phyloP scores from a whole-genome alignment of 2,329 filamentous ascomycete genomes.

The Claviceps maximensis region DNA sequence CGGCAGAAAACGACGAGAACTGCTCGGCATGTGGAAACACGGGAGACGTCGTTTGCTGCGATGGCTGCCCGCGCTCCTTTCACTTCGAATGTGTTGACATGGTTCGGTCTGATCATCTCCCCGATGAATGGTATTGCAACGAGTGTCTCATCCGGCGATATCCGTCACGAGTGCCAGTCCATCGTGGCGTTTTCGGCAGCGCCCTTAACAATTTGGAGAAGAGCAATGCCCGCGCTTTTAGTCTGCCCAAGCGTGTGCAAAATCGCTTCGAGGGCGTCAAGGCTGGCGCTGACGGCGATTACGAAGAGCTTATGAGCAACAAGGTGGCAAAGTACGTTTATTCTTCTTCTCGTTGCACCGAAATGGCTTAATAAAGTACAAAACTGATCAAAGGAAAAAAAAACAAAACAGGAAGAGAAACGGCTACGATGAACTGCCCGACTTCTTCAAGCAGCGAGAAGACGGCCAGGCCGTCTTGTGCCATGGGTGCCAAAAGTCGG shows the following conservation, averaged over 20 bases:
- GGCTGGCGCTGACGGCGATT: constrained; percentile 65
- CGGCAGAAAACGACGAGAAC: constrained; percentile 69
- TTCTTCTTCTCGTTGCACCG: background rate
- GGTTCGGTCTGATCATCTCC: constrained; percentile 51
- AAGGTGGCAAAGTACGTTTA: constrained; percentile 50
- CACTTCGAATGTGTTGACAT: constrained; percentile 84
- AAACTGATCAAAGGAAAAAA: background rate
- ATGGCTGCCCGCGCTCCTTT: constrained; percentile 80
- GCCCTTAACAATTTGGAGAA: constrained; percentile 53
- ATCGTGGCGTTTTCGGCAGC: constrained; percentile 44
- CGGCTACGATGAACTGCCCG: constrained; percentile 48
- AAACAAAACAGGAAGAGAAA: constrained; percentile 32
- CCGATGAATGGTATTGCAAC: constrained; percentile 78
- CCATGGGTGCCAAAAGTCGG: constrained; percentile 56
- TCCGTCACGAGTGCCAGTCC: constrained; percentile 30
- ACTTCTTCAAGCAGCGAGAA: constrained; percentile 57
- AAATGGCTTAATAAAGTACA: background rate
- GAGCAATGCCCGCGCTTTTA: constrained; percentile 59
- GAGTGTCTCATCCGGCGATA: constrained; percentile 44
- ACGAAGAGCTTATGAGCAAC: constrained; percentile 51
- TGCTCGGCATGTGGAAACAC: constrained; percentile 76
- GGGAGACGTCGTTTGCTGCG: constrained; percentile 83
- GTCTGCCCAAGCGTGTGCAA: constrained; percentile 57
- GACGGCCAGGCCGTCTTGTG: constrained; percentile 70
- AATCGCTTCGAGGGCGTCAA: constrained; percentile 69